Percentiles rank a stretch among this genome's conserved stretches.
Evolutionary conservation across 1,284 basidiomycete genomes (phyloP).

Genomic region (Hymenochaete sp.): DNA sequence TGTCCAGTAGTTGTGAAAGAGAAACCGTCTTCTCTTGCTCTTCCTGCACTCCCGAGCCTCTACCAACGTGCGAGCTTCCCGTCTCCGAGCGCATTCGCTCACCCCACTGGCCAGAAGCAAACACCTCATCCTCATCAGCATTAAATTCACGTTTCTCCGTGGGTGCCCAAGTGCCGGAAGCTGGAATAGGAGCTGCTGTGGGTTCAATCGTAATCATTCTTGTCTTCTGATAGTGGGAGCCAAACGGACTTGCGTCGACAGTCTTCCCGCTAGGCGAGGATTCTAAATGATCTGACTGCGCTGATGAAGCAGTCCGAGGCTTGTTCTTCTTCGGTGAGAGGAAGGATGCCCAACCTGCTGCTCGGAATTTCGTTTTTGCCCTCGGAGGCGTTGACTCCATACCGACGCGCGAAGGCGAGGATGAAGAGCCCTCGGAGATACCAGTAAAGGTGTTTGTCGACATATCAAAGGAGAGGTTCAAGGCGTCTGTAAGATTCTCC

Average conservation of each 20-base stretch:
- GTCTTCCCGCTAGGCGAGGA: conserved; percentile 33
- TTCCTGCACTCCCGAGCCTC: too few relatives aligned
- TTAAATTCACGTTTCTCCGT: conserved; percentile 41
- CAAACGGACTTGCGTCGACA: conserved; percentile 72
- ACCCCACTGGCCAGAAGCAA: conserved; percentile 49
- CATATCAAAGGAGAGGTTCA: conserved; percentile 64
- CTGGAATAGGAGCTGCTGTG: conserved; percentile 51
- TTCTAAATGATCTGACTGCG: conserved; percentile 34
- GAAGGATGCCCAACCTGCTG: conserved; percentile 67
- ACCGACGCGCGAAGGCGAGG: conserved; percentile 23
- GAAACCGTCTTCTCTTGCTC: conserved; percentile 47
- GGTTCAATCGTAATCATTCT: conserved; percentile 66
- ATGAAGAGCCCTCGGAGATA: conserved; percentile 19
- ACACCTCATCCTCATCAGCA: conserved; percentile 59
- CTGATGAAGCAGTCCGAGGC: conserved; percentile 19
- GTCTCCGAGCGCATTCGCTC: conserved; percentile 29
- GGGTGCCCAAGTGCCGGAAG: conserved; percentile 55
- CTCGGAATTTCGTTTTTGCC: conserved; percentile 45
- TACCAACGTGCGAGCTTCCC: too few relatives aligned
- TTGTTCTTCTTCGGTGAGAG: conserved; percentile 59
- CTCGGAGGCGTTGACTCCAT: conserved; percentile 29
- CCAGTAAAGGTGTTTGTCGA: conserved; percentile 35
- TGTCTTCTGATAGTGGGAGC: conserved; percentile 78
- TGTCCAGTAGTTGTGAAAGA: conserved; percentile 82
- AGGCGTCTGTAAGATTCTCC: conserved; percentile 87